phyloP scores from a whole-genome alignment of 2,329 filamentous ascomycete species.

The Botrytis galanthina region DNA sequence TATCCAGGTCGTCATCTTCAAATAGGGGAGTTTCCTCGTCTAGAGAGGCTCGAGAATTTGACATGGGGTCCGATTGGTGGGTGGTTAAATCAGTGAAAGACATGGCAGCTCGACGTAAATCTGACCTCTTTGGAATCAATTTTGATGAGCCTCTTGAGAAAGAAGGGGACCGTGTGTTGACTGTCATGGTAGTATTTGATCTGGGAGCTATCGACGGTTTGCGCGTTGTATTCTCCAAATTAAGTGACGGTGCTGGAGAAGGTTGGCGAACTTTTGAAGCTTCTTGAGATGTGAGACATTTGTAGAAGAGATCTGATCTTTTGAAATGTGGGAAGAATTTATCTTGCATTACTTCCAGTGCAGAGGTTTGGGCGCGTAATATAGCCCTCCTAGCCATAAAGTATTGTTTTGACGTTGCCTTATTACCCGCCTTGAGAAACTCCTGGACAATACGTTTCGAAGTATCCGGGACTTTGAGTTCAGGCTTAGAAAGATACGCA shows the following conservation, averaged over 20 bases:
- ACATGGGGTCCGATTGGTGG: slow-evolving; percentile 40
- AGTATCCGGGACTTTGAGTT: slow-evolving; percentile 72
- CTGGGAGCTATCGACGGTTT: slow-evolving; percentile 29
- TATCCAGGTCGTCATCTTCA: slow-evolving; percentile 77
- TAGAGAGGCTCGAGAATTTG: slow-evolving; percentile 60
- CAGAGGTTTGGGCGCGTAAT: slow-evolving; percentile 74
- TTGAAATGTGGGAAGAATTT: slow-evolving; percentile 83
- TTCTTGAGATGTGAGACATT: slow-evolving; percentile 89
- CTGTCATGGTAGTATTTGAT: slow-evolving; percentile 36
- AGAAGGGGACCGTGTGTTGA: slow-evolving; percentile 44
- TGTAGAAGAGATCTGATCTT: slow-evolving; percentile 91
- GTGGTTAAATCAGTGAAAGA: slow-evolving; percentile 59
- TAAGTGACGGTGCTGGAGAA: slow-evolving; percentile 27
- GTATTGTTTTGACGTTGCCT: slow-evolving; percentile 78
- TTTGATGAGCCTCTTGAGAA: slow-evolving; percentile 49
- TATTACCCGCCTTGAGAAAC: slow-evolving; percentile 75
- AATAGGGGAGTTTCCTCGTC: slow-evolving; percentile 69
- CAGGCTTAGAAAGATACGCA: slow-evolving; percentile 77
- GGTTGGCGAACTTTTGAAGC: slow-evolving; percentile 43
- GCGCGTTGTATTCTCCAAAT: slow-evolving; percentile 41
- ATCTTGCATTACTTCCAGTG: slow-evolving; percentile 80
- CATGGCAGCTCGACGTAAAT: slow-evolving; percentile 57
- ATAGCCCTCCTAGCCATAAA: slow-evolving; percentile 78
- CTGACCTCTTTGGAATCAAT: slow-evolving; percentile 45
- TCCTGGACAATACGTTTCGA: slow-evolving; percentile 68